A percentile compares a stretch with the other conserved stretches of the same genome.
Conservation (phyloP, 78 protist genomes). For the Creolimax fragrantissima region DNA sequence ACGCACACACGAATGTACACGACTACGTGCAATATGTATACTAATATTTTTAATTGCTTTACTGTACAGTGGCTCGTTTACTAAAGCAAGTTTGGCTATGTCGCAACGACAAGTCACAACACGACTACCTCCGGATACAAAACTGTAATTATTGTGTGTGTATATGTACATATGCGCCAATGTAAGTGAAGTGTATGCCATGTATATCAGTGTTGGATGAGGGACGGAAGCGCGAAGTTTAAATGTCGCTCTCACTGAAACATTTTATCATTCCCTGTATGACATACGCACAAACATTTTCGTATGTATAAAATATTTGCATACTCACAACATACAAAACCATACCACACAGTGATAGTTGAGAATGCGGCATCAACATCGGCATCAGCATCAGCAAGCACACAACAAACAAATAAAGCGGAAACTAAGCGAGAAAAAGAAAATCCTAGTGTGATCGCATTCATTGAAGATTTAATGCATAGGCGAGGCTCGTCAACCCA, state of each 20-base stretch:
- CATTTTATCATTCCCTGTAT: not conserved
- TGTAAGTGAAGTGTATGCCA: not conserved
- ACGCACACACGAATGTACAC: not conserved
- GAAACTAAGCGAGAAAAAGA: too few species aligned
- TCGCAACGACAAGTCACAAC: too few species aligned
- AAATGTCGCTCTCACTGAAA: not conserved
- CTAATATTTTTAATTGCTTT: not conserved
- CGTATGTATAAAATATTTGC: not conserved
- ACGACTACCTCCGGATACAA: too few species aligned
- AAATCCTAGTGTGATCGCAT: not conserved
- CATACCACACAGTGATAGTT: not conserved
- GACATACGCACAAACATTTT: not conserved
- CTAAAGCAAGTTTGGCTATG: not conserved
- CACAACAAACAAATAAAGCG: too few species aligned
- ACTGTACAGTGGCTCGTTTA: not conserved
- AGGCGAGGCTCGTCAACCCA: too few species aligned
- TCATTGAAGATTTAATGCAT: not conserved
- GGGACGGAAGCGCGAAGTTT: not conserved
- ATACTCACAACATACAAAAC: not conserved
- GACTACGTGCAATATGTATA: not conserved
- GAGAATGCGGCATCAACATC: not conserved
- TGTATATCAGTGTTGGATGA: not conserved
- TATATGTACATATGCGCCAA: not conserved
- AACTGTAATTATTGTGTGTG: too few species aligned
- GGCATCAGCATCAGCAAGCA: too few species aligned